Conservation (phyloP, 1,284 basidiomycete species). For the Papiliotrema terrestris region DNA sequence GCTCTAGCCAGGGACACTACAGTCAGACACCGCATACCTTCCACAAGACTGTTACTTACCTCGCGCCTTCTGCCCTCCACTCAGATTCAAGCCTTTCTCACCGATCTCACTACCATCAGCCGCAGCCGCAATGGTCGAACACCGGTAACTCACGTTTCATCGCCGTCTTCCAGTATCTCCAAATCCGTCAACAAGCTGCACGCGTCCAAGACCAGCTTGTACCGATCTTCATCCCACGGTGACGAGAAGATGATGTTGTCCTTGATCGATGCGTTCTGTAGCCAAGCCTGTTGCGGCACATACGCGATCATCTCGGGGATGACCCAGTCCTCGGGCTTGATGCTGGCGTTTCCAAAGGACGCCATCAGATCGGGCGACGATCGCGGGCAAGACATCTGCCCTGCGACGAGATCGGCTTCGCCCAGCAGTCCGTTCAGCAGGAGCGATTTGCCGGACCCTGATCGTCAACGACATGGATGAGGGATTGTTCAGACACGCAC, state of each 20-base stretch:
- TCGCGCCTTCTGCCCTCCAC: constrained; percentile 93
- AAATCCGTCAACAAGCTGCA: constrained; percentile 79
- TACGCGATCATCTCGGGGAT: constrained; percentile 71
- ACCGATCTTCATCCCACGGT: constrained; percentile 73
- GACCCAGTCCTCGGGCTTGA: constrained; percentile 64
- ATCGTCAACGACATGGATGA: constrained; percentile 1
- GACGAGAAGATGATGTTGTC: constrained; percentile 91
- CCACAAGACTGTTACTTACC: constrained; percentile 50
- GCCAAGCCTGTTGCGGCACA: constrained; percentile 73
- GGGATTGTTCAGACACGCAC: constrained; percentile 11
- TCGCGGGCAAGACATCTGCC: constrained; percentile 65
- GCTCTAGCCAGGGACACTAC: constrained; percentile 81
- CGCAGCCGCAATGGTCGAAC: background rate
- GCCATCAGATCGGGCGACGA: constrained; percentile 76
- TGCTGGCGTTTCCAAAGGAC: constrained; percentile 48
- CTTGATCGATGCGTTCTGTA: constrained; percentile 88
- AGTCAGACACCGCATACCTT: background rate
- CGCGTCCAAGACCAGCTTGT: constrained; percentile 68
- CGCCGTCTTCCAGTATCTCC: constrained; percentile 88
- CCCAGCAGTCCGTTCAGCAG: constrained; percentile 77
- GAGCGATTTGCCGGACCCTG: constrained; percentile 79
- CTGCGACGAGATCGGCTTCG: constrained; percentile 79
- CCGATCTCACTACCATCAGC: constrained; percentile 46
- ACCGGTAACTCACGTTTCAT: constrained; percentile 59
- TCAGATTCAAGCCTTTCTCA: constrained; percentile 66